Conservation (phyloP, 768 basidiomycete species). For the Leccinum obscurum region DNA sequence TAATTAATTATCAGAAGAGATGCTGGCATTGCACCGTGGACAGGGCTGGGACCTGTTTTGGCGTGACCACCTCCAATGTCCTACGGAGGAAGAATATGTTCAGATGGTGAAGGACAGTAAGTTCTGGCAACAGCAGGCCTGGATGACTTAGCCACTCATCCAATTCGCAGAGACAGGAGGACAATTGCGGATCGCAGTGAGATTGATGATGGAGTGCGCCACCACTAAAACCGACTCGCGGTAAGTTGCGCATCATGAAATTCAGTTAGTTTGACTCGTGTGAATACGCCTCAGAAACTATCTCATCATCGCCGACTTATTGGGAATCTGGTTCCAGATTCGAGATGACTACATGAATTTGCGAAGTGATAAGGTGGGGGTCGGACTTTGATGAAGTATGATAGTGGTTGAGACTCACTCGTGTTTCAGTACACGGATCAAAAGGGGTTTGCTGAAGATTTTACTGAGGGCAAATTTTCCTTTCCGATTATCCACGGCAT, state of each 20-base stretch:
- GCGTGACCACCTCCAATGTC: background rate
- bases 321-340: background rate
- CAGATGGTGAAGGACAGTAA: background rate
- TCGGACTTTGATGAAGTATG: background rate
- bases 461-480: background rate
- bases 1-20: background rate
- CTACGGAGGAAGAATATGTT: background rate
- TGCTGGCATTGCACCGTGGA: background rate
- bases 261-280: background rate
- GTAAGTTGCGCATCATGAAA: background rate
- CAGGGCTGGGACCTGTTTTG: background rate
- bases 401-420: background rate
- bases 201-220: background rate
- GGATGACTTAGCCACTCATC: background rate
- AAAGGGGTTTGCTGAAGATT: background rate
- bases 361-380: background rate
- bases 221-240: background rate
- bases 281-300: background rate
- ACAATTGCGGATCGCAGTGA: background rate
- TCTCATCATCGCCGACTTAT: background rate
- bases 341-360: background rate
- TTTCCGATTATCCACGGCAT: background rate
- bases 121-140: background rate
- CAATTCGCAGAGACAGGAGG: background rate
- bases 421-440: background rate